These are phyloP conservation scores for Penicillium nucicola DNA, from an alignment of 495 filamentous ascomycete genomes.

Conservation along the genomic window DNA sequence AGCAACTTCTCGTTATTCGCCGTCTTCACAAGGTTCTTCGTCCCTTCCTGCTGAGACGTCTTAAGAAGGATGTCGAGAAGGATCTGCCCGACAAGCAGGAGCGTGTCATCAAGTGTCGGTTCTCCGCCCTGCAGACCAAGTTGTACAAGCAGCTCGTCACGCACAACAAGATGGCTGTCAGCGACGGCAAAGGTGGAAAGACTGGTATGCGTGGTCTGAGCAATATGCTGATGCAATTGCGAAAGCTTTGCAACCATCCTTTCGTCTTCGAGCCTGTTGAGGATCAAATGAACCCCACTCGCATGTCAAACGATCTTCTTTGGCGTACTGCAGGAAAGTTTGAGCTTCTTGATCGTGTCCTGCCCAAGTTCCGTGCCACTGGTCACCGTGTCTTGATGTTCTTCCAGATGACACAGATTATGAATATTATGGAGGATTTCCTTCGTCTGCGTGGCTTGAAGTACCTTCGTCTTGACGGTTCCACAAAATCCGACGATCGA, in stretches of 20 bases:
- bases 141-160: constrained; percentile 96
- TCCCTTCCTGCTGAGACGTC: constrained; percentile 93
- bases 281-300: constrained; percentile 91
- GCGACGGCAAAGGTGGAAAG: constrained; percentile 93
- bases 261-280: constrained; percentile 98
- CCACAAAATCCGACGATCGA: constrained; percentile 95
- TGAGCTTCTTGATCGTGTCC: constrained; percentile 84
- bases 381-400: constrained; percentile 97
- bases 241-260: constrained; percentile 98
- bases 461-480: constrained; percentile 91
- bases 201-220: constrained; percentile 91
- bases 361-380: constrained; percentile 87
- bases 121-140: constrained; percentile 88
- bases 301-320: constrained; percentile 82
- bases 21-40: constrained; percentile 97
- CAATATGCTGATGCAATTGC: constrained; percentile 99
- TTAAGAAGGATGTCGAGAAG: constrained; percentile 99
- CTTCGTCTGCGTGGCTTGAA: constrained; percentile 74
- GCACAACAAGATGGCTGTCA: constrained; percentile 89
- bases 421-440: constrained; percentile 99
- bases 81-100: constrained; percentile 98
- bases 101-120: constrained; percentile 97
- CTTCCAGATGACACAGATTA: constrained; percentile 99
- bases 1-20: constrained; percentile 95
- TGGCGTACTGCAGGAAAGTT: constrained; percentile 98